These are phyloP conservation scores for Ceratobasidium sp. DNA, from an alignment of 1,284 basidiomycete genomes.

Conservation along the genomic window DNA sequence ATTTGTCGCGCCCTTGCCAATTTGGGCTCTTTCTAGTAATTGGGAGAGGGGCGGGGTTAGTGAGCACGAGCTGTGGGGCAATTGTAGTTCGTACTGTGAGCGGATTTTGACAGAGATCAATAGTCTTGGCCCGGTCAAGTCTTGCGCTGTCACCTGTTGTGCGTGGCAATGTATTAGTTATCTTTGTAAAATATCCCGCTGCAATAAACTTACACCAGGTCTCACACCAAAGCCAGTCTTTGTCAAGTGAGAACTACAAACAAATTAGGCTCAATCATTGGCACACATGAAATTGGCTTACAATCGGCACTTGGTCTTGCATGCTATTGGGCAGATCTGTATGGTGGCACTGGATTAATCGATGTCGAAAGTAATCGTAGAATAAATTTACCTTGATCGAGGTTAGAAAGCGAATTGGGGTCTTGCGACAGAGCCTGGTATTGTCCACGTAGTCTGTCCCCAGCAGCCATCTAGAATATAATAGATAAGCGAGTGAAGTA, in stretches of 20 bases:
- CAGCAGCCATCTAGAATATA: conserved; percentile 72
- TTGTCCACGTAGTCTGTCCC: conserved; percentile 89
- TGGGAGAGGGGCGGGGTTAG: conserved; percentile 54
- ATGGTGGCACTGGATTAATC: conserved; percentile 1
- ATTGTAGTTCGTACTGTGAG: conserved; percentile 64
- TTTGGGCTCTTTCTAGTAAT: conserved; percentile 90
- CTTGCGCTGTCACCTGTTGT: conserved; percentile 78
- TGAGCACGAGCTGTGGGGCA: conserved; percentile 47
- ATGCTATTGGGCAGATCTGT: conserved; percentile 92
- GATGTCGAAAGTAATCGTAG: conserved; percentile 4
- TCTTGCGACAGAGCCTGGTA: conserved; percentile 95
- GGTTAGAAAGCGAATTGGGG: conserved; percentile 90
- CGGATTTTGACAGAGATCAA: conserved; percentile 93
- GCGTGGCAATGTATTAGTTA: no score
- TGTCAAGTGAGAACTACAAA: conserved; percentile 78
- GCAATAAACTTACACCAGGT: conserved; percentile 77
- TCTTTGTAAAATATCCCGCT: no score
- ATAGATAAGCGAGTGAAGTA: neutral
- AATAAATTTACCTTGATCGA: conserved; percentile 82
- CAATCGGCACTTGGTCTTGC: conserved; percentile 87
- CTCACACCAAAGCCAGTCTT: conserved; percentile 95
- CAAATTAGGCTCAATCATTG: neutral
- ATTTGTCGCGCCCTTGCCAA: conserved; percentile 91
- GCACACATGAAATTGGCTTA: conserved; percentile 56
- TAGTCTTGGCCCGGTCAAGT: conserved; percentile 82